Evolutionary conservation across 2,329 filamentous ascomycete genomes (phyloP).

Genomic region (Akanthomyces lecanii): DNA sequence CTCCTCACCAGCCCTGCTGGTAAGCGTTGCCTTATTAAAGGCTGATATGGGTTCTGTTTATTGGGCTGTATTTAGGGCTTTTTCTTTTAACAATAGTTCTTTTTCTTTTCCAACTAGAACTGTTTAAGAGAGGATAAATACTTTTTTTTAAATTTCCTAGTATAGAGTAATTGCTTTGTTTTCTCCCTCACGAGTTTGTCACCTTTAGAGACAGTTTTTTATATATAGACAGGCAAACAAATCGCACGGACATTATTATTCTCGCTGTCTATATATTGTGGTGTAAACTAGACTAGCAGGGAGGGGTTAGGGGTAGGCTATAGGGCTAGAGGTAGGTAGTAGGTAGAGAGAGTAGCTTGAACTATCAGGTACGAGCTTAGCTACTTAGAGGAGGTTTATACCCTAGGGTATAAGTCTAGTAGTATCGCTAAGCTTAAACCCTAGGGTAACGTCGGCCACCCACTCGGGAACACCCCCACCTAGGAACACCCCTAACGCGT

Average conservation of each 20-base stretch:
- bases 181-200: conserved; percentile 31
- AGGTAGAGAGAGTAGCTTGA: too few relatives aligned
- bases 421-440: too few relatives aligned
- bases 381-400: too few relatives aligned
- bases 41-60: neutral
- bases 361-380: too few relatives aligned
- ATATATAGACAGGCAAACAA: conserved; percentile 30
- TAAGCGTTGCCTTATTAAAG: conserved; percentile 29
- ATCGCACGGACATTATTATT: neutral
- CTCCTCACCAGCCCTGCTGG: conserved; percentile 32
- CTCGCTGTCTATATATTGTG: conserved; percentile 3
- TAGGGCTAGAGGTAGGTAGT: too few relatives aligned
- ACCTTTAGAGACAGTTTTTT: conserved; percentile 30
- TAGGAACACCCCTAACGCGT: too few relatives aligned
- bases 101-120: neutral
- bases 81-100: too few relatives aligned
- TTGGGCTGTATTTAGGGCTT: neutral
- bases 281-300: too few relatives aligned
- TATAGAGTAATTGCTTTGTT: neutral
- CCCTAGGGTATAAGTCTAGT: too few relatives aligned
- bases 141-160: neutral
- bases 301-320: too few relatives aligned
- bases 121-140: neutral
- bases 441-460: too few relatives aligned
- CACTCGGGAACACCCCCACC: too few relatives aligned